Percentiles rank a stretch among this genome's conserved stretches.
Conservation (phyloP, 495 filamentous ascomycete genomes). For the Podospora pseudopauciseta region DNA sequence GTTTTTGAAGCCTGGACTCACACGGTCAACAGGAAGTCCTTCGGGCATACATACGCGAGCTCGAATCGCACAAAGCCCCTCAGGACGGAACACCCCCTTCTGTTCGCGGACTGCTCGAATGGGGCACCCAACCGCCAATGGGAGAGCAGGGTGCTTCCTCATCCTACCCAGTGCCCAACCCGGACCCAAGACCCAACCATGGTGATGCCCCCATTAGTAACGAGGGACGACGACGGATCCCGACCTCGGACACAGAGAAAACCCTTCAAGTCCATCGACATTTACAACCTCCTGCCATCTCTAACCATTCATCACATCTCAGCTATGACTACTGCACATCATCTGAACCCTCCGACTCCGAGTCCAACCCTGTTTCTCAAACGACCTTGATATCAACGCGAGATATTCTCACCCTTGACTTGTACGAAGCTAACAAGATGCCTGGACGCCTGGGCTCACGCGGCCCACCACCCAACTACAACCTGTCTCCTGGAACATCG, state of each 20-base stretch:
- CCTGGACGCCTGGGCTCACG: slow-evolving; percentile 31
- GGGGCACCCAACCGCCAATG: slow-evolving; percentile 19
- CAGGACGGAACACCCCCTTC: slow-evolving; percentile 39
- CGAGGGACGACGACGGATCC: slow-evolving; percentile 34
- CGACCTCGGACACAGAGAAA: slow-evolving; percentile 15
- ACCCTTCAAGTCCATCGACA: slow-evolving; percentile 19
- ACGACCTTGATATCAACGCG: slow-evolving; percentile 44
- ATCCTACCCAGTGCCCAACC: slow-evolving; percentile 22
- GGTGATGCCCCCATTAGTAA: slow-evolving; percentile 29
- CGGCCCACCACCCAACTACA: slow-evolving; percentile 22
- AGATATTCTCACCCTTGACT: slow-evolving; percentile 44
- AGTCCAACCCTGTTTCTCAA: slow-evolving; percentile 18
- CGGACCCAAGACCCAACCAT: slow-evolving; percentile 25
- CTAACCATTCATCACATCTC: slow-evolving; percentile 24
- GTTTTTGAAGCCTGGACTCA: neutral
- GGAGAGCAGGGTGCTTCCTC: slow-evolving; percentile 17
- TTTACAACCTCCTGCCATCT: slow-evolving; percentile 18
- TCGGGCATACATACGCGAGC: slow-evolving; percentile 52
- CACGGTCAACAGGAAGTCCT: slow-evolving; percentile 43
- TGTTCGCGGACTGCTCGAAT: slow-evolving; percentile 38
- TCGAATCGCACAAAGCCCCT: slow-evolving; percentile 39
- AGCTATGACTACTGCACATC: slow-evolving; percentile 37
- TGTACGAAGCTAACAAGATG: slow-evolving; percentile 28
- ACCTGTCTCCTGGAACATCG: slow-evolving; percentile 33
- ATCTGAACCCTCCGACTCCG: slow-evolving; percentile 29